A percentile compares a stretch with the other conserved stretches of the same genome.
Conservation (phyloP, 2,329 filamentous ascomycete species). For the Teratosphaeria pseudoeucalypti region DNA sequence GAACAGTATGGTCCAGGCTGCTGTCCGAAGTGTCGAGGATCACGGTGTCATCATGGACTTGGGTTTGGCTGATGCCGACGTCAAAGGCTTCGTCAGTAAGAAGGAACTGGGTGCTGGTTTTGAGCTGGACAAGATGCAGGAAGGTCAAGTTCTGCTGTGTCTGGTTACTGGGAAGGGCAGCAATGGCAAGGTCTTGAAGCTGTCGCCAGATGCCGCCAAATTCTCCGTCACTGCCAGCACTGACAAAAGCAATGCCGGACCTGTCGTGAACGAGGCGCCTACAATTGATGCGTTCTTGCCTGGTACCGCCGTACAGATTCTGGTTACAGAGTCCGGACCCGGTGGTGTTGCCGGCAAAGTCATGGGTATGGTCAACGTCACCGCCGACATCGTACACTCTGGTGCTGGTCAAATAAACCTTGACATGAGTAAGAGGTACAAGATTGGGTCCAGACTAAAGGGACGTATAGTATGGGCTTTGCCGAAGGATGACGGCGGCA, state of each 20-base stretch:
- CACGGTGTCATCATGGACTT: constrained; percentile 92
- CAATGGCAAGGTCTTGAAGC: constrained; percentile 74
- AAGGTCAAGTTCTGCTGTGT: constrained; percentile 77
- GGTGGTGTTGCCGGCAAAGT: constrained; percentile 81
- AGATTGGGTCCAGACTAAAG: constrained; percentile 73
- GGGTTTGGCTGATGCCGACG: constrained; percentile 55
- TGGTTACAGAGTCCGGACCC: constrained; percentile 64
- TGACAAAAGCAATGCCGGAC: constrained; percentile 12
- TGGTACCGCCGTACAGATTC: constrained; percentile 77
- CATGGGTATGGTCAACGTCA: constrained; percentile 83
- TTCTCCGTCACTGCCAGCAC: constrained; percentile 12
- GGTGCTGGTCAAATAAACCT: constrained; percentile 54
- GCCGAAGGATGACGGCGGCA: constrained; percentile 58
- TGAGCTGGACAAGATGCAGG: constrained; percentile 59
- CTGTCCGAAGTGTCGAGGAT: constrained; percentile 86
- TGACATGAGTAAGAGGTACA: constrained; percentile 67
- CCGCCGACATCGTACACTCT: constrained; percentile 82
- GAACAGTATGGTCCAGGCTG: constrained; percentile 74
- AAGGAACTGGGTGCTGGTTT: constrained; percentile 64
- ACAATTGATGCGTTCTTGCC: constrained; percentile 86
- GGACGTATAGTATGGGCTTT: constrained; percentile 83
- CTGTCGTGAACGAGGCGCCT: constrained; percentile 58
- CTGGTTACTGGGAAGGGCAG: constrained; percentile 64
- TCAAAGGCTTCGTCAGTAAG: constrained; percentile 76
- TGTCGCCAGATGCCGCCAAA: constrained; percentile 58